Conservation (phyloP, 2,329 filamentous ascomycete species). For the Aspergillus phoenicis region DNA sequence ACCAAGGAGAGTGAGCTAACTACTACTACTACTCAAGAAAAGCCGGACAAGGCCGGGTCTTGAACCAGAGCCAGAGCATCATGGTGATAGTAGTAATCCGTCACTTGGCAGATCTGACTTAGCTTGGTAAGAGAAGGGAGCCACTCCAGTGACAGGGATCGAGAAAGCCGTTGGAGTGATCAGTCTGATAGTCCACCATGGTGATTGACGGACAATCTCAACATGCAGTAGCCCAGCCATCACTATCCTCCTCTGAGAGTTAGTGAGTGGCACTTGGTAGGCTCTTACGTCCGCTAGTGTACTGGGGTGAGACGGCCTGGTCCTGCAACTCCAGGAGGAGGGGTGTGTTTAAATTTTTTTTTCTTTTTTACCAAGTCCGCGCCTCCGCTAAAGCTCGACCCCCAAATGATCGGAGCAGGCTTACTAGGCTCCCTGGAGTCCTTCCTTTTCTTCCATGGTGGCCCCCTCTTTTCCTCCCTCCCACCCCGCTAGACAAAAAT, state of each 20-base stretch:
- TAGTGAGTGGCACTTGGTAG: constrained; percentile 9
- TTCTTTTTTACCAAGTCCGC: neutral
- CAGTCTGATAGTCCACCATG: constrained; percentile 4
- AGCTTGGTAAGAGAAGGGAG: neutral
- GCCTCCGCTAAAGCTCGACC: neutral
- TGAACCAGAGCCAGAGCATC: neutral
- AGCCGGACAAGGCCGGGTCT: neutral
- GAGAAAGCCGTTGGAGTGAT: constrained; percentile 13
- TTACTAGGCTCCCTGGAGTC: neutral
- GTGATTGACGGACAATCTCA: constrained; percentile 5
- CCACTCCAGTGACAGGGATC: neutral
- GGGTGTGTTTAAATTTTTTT: neutral
- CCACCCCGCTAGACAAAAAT: neutral
- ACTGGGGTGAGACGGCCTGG: neutral
- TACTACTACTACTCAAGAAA: too few species aligned
- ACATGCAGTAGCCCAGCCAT: constrained; percentile 14
- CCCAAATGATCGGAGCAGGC: neutral
- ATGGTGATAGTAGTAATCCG: too few species aligned
- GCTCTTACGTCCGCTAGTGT: neutral
- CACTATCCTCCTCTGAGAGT: constrained; percentile 9
- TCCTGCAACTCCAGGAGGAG: neutral
- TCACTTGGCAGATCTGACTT: too few species aligned
- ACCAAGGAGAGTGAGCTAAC: neutral
- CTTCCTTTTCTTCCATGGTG: neutral
- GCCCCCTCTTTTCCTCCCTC: neutral